phyloP scores from a whole-genome alignment of 306 rosid species.

The Adenanthera pavonina region DNA sequence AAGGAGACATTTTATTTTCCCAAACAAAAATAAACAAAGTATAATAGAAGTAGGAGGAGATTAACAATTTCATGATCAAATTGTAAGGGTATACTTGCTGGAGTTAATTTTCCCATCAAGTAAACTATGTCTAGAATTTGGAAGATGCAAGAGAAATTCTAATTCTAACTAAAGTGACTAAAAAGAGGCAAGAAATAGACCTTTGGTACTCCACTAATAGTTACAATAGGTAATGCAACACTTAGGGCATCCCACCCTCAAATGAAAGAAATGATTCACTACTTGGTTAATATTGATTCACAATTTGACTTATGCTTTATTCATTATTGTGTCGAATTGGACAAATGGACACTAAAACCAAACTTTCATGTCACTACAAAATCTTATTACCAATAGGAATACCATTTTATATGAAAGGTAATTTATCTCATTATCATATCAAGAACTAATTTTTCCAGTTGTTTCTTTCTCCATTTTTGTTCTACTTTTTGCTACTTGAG shows the following conservation, averaged over 20 bases:
- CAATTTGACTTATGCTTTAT: background rate
- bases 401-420: background rate
- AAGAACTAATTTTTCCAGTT: background rate
- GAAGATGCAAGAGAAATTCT: background rate
- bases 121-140: background rate
- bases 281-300: background rate
- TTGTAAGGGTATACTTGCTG: background rate
- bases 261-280: constrained; percentile 12
- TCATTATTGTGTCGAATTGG: background rate
- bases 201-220: constrained; percentile 95
- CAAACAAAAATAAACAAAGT: too few relatives aligned
- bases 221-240: constrained; percentile 86
- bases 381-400: background rate
- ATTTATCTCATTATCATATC: background rate
- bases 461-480: background rate
- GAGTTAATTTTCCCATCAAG: background rate
- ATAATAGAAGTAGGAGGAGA: background rate
- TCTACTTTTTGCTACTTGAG: background rate
- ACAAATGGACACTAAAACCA: background rate
- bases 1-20: too few relatives aligned
- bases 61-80: too few relatives aligned
- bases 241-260: constrained; percentile 76
- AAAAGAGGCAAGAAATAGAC: constrained; percentile 33
- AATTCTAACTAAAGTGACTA: background rate
- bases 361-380: background rate